Percentiles rank a stretch among this genome's conserved stretches.
These are phyloP conservation scores for Lasiodiplodia sp. DNA, from an alignment of 2,329 filamentous ascomycete genomes.

Conservation along the genomic window DNA sequence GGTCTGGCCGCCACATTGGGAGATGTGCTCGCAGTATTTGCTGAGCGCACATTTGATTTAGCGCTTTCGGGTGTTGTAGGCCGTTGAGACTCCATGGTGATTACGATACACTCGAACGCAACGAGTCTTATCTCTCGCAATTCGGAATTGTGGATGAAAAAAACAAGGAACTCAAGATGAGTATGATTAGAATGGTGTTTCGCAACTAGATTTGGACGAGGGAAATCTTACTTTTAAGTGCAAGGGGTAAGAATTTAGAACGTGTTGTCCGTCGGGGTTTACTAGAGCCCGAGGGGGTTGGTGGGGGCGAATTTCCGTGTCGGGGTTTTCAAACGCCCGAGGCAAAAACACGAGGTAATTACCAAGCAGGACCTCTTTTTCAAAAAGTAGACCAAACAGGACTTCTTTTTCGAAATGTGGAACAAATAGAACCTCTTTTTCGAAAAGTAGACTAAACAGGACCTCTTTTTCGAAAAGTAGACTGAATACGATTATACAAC, in stretches of 20 bases:
- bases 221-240: neutral
- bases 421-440: too few relatives aligned
- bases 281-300: slow-evolving; percentile 3
- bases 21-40: neutral
- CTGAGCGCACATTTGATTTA: neutral
- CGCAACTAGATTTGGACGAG: neutral
- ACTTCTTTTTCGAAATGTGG: too few relatives aligned
- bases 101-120: neutral
- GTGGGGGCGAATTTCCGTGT: neutral
- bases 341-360: neutral
- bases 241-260: neutral
- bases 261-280: slow-evolving; percentile 3
- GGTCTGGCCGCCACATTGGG: neutral
- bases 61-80: neutral
- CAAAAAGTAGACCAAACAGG: too few relatives aligned
- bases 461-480: too few relatives aligned
- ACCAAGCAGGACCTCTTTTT: too few relatives aligned
- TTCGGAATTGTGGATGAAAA: neutral
- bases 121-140: neutral
- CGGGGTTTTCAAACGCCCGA: neutral
- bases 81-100: slow-evolving; percentile 1
- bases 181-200: neutral
- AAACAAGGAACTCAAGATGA: too few relatives aligned
- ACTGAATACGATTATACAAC: too few relatives aligned
- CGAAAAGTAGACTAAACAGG: too few relatives aligned